Conservation (phyloP, 1,284 basidiomycete species). For the Irpex sp. region DNA sequence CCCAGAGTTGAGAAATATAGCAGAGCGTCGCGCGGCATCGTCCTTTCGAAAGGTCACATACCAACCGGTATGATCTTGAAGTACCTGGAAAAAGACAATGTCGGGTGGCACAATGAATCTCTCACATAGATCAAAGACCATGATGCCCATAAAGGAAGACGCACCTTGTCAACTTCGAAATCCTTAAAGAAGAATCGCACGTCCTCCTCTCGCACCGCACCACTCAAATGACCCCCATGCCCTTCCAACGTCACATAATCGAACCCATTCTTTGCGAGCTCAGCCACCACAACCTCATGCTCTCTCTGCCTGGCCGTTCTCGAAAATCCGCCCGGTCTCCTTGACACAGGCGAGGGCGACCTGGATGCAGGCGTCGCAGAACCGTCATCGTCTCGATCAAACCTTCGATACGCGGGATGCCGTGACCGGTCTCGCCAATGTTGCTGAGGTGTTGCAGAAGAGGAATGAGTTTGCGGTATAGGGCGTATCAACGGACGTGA, state of each 20-base stretch:
- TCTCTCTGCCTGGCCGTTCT: slow-evolving; percentile 31
- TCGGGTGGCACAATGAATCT: slow-evolving; percentile 6
- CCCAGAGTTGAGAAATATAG: slow-evolving; percentile 49
- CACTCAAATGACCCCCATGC: slow-evolving; percentile 40
- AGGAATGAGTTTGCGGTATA: slow-evolving; percentile 8
- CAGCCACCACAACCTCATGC: slow-evolving; percentile 48
- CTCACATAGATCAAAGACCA: slow-evolving; percentile 3
- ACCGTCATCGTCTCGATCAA: slow-evolving; percentile 13
- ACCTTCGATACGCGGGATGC: neutral
- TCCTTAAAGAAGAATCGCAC: slow-evolving; percentile 56
- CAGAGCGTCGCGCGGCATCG: slow-evolving; percentile 59
- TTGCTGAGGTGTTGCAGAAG: slow-evolving; percentile 16
- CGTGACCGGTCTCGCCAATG: neutral
- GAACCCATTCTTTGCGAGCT: slow-evolving; percentile 55
- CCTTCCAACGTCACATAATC: slow-evolving; percentile 63
- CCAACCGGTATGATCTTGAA: slow-evolving; percentile 63
- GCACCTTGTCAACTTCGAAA: slow-evolving; percentile 65
- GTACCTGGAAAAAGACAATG: slow-evolving; percentile 40
- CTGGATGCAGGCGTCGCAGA: slow-evolving; percentile 31
- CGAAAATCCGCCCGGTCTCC: slow-evolving; percentile 33
- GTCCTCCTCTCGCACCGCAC: slow-evolving; percentile 59
- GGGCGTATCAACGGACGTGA: neutral
- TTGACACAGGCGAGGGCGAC: slow-evolving; percentile 44
- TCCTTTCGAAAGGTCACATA: slow-evolving; percentile 66
- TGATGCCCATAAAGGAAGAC: slow-evolving; percentile 18